A percentile compares a stretch with the other conserved stretches of the same genome.
These are phyloP conservation scores for Lachnellula suecica DNA, from an alignment of 2,329 filamentous ascomycete genomes.

Conservation along the genomic window DNA sequence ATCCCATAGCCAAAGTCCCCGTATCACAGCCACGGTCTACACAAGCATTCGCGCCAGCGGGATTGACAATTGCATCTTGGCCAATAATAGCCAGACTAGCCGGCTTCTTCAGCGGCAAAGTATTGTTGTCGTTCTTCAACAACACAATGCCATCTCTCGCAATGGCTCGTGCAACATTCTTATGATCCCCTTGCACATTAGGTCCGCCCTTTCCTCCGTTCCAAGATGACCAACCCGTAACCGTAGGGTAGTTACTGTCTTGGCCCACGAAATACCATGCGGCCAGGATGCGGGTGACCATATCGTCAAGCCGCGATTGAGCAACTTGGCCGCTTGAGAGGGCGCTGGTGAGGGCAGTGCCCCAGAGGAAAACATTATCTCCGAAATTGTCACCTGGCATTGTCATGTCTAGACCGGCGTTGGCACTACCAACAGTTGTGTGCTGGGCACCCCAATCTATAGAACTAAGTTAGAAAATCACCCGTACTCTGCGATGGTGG, in stretches of 20 bases:
- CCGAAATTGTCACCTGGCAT: constrained; percentile 71
- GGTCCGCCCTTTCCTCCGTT: constrained; percentile 27
- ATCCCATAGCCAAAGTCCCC: constrained; percentile 60
- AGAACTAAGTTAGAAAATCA: constrained; percentile 39
- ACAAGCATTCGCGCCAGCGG: constrained; percentile 63
- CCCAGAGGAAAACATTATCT: constrained; percentile 52
- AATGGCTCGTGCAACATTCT: constrained; percentile 58
- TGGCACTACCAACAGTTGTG: constrained; percentile 62
- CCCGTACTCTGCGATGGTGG: background rate
- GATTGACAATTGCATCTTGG: constrained; percentile 59
- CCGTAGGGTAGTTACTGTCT: constrained; percentile 43
- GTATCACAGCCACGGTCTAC: constrained; percentile 58
- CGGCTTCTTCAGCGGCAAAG: constrained; percentile 56
- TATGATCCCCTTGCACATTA: constrained; percentile 59
- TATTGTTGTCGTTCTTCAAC: constrained; percentile 61
- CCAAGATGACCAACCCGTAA: constrained; percentile 47
- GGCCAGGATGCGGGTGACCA: constrained; percentile 63
- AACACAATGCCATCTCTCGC: constrained; percentile 60
- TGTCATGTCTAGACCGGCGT: constrained; percentile 73
- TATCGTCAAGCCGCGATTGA: constrained; percentile 63
- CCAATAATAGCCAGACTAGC: constrained; percentile 60
- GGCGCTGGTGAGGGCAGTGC: constrained; percentile 49
- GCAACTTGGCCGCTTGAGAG: constrained; percentile 56
- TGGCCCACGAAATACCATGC: constrained; percentile 60
- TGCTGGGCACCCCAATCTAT: constrained; percentile 79